Evolutionary conservation across 176 grass and related monocot species (phyloP).

Genomic region (Rhipidocladum racemiflorum): DNA sequence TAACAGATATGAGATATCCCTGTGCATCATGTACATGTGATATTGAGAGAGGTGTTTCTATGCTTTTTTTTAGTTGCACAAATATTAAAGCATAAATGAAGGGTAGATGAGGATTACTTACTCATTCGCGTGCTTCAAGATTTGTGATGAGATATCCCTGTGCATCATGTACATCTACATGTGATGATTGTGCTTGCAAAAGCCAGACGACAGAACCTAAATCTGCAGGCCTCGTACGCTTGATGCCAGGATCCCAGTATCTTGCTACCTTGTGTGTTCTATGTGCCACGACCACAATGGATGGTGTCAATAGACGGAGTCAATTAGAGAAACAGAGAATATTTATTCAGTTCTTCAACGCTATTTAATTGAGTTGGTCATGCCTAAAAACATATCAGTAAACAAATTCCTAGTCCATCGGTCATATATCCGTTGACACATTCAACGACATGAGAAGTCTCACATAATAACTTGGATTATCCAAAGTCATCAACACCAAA

Average conservation of each 20-base stretch:
- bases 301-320: background rate
- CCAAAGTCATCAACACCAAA: background rate
- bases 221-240: background rate
- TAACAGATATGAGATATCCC: background rate
- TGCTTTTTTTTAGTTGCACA: too few relatives aligned
- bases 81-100: too few relatives aligned
- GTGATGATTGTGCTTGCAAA: background rate
- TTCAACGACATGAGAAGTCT: background rate
- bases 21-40: background rate
- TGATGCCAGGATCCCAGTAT: background rate
- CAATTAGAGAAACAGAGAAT: conserved; percentile 3
- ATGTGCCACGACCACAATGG: background rate
- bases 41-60: too few relatives aligned
- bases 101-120: too few relatives aligned
- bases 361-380: background rate
- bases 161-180: background rate
- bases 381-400: background rate
- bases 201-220: background rate
- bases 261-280: background rate
- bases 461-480: background rate
- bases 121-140: too few relatives aligned
- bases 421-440: background rate
- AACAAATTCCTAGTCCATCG: background rate
- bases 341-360: background rate
- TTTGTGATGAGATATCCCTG: background rate